Evolutionary conservation across 2,329 filamentous ascomycete species (phyloP).

Genomic region (Aureobasidium sp.): DNA sequence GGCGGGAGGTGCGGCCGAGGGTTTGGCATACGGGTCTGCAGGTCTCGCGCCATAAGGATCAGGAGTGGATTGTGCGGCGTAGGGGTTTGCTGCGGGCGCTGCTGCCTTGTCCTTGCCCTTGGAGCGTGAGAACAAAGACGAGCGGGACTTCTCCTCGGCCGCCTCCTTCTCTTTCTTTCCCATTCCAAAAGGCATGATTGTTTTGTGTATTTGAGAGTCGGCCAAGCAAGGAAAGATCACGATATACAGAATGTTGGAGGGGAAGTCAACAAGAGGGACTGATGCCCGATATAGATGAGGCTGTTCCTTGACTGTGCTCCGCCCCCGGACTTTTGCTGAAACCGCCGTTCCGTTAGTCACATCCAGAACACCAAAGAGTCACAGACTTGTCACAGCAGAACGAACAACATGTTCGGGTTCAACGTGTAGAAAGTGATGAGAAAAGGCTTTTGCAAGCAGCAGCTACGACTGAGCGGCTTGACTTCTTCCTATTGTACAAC

Average conservation of each 20-base stretch:
- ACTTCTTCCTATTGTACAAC: constrained; percentile 7
- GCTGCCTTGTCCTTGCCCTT: constrained; percentile 46
- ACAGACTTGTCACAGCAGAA: neutral
- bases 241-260: neutral
- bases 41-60: constrained; percentile 47
- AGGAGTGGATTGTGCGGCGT: constrained; percentile 41
- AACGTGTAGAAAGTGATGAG: neutral
- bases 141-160: constrained; percentile 46
- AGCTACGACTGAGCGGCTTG: neutral
- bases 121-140: constrained; percentile 51
- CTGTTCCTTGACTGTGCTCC: constrained; percentile 4
- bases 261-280: constrained; percentile 6
- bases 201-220: neutral
- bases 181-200: constrained; percentile 37
- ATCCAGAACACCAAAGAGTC: neutral
- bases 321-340: constrained; percentile 13
- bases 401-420: neutral
- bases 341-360: neutral
- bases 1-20: constrained; percentile 28
- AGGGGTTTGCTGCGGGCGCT: constrained; percentile 47
- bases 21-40: constrained; percentile 16
- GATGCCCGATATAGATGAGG: constrained; percentile 11
- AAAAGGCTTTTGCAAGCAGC: constrained; percentile 2
- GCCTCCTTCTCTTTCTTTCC: constrained; percentile 47
- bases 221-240: neutral